Base-by-base conservation (phyloP, 768 basidiomycete species). In the Tricholoma saponaceum region DNA sequence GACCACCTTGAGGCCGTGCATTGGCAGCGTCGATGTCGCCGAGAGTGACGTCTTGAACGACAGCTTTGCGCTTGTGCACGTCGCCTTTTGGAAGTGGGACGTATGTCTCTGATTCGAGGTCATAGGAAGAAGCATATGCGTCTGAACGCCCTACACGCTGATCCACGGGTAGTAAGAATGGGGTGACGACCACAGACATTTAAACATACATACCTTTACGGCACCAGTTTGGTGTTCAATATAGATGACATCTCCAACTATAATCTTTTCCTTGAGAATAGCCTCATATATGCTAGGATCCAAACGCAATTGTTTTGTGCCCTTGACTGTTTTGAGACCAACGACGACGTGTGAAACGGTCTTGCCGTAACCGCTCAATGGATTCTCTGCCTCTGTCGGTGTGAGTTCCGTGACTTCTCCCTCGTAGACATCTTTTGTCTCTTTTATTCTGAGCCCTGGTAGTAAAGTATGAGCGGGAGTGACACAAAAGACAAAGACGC, bases 401-500 rank as follows among this genome's bases (percentile, higher is more conserved):
- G 96, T 97, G 58, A 98, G 76, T 67, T 98, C 96, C 7, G 96
- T 98, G 16, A 99, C 91, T 74, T 99, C 96, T 58, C 97, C 96
- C 71, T 98, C 96, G 72, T 95, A 98, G 6, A 98, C 95, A 67
- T 97, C 94, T 70, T 99, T 98, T 5, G 95, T 98, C 74, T 98
- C 97, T 73, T 98, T 98, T 79, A 98, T 97, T 69, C 96, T 86
- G 33, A 98, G 82, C 47, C 96, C 95, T 95, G 68, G 10, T 5
- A 12, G n/a, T n/a, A n/a, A n/a, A n/a, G n/a, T n/a, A n/a, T n/a
- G n/a, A n/a, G n/a, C n/a, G n/a, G n/a, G n/a, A n/a, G n/a, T n/a
- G n/a, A n/a, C n/a, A n/a, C n/a, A n/a, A n/a, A n/a, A n/a, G n/a
- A n/a, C n/a, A n/a, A n/a, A n/a, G n/a, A n/a, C n/a, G n/a, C n/a